Evolutionary conservation across 371 early-diverging fungal genomes (phyloP).

Genomic region (Zopfochytrium polystomum): DNA sequence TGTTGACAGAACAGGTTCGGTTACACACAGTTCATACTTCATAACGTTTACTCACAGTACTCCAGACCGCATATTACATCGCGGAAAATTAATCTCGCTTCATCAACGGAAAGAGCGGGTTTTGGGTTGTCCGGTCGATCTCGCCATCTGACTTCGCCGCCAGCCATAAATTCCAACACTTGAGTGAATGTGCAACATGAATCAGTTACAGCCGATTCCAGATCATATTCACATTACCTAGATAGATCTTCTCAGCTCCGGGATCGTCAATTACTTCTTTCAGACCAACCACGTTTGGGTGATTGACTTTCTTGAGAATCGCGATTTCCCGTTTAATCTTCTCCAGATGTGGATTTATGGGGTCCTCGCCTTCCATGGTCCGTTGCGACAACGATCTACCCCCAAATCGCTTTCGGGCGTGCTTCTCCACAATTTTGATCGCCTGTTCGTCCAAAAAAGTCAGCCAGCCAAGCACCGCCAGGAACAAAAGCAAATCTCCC

Average conservation of each 20-base stretch:
- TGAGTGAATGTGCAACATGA: slow-evolving; percentile 5
- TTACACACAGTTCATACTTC: slow-evolving; percentile 8
- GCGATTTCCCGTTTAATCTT: slow-evolving; percentile 92
- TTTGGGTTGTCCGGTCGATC: slow-evolving; percentile 45
- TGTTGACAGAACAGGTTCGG: slow-evolving; percentile 23
- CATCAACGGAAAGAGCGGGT: slow-evolving; percentile 63
- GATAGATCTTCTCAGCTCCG: slow-evolving; percentile 82
- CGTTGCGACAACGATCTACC: slow-evolving; percentile 14
- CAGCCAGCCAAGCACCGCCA: slow-evolving; percentile 2
- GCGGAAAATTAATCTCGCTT: slow-evolving; percentile 78
- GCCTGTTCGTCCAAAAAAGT: too few relatives aligned
- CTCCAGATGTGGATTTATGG: slow-evolving; percentile 67
- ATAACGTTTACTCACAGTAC: slow-evolving; percentile 59
- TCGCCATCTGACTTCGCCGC: slow-evolving; percentile 90
- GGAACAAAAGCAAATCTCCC: slow-evolving; percentile 17
- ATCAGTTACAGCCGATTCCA: neutral
- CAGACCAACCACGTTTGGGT: slow-evolving; percentile 87
- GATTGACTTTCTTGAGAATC: slow-evolving; percentile 89
- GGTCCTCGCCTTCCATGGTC: slow-evolving; percentile 26
- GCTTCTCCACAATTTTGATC: slow-evolving; percentile 81
- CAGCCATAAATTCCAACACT: slow-evolving; percentile 86
- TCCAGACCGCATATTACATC: slow-evolving; percentile 89
- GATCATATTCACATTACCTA: slow-evolving; percentile 42
- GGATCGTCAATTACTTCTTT: slow-evolving; percentile 95
- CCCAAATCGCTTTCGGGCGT: slow-evolving; percentile 62